A percentile compares a stretch with the other conserved stretches of the same genome.
Conservation (phyloP, 306 rosid genomes). For the Medicago ruthenica region DNA sequence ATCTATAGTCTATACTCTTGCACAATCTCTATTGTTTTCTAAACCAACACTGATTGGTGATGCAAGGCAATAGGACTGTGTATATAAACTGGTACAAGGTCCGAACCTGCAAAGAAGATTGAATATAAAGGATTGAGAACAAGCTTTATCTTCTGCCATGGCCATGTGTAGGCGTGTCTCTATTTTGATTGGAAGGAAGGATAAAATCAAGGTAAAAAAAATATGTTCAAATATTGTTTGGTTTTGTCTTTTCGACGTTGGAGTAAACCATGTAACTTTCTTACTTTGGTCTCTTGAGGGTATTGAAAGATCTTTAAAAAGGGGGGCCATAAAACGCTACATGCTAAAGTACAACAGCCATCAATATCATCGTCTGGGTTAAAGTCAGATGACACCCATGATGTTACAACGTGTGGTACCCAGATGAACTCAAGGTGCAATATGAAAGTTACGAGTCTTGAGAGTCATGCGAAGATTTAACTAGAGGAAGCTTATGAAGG, state of each 20-base stretch:
- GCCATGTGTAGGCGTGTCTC: constrained; percentile 62
- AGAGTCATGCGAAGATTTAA: constrained; percentile 55
- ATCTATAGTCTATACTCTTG: too few species aligned
- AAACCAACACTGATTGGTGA: constrained; percentile 32
- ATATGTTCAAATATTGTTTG: constrained; percentile 5
- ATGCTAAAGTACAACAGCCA: constrained; percentile 50
- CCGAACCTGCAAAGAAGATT: constrained; percentile 9
- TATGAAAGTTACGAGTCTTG: constrained; percentile 57
- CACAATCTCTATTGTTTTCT: too few species aligned
- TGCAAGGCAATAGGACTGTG: constrained; percentile 41
- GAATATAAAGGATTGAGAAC: constrained; percentile 29
- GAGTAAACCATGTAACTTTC: constrained; percentile 11
- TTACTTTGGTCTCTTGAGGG: constrained; percentile 51
- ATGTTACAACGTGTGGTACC: constrained; percentile 43
- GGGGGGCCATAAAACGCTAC: constrained; percentile 46
- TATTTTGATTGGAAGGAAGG: constrained; percentile 55
- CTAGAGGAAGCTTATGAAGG: constrained; percentile 78
- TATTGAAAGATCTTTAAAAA: constrained; percentile 43
- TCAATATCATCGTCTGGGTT: constrained; percentile 43
- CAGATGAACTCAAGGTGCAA: constrained; percentile 56
- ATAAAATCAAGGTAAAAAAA: constrained; percentile 63
- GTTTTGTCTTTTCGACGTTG: constrained; percentile 10
- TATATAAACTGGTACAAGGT: neutral
- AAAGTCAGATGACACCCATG: constrained; percentile 47
- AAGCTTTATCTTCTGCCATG: constrained; percentile 55